Evolutionary conservation across 2,329 filamentous ascomycete genomes (phyloP).

Genomic region (Penicillium fuscoglaucum): DNA sequence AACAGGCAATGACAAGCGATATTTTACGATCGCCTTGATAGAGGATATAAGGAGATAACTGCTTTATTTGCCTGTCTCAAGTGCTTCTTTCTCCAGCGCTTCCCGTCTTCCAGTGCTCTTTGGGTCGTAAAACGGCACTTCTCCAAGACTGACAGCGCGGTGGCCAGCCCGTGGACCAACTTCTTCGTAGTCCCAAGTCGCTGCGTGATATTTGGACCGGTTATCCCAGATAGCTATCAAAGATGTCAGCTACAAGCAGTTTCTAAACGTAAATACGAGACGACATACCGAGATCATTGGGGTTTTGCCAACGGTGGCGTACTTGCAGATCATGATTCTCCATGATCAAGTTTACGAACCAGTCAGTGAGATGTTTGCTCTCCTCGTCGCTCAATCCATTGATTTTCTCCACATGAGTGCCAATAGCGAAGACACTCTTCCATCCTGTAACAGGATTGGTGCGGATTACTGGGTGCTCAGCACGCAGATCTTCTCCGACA

Average conservation of each 20-base stretch:
- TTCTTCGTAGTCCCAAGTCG: conserved; percentile 53
- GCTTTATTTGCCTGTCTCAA: conserved; percentile 13
- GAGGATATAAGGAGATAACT: background rate
- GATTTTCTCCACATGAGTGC: conserved; percentile 33
- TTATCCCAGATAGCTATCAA: conserved; percentile 52
- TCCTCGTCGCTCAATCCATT: conserved; percentile 37
- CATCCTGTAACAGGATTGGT: conserved; percentile 54
- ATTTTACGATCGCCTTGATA: background rate
- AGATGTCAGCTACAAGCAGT: background rate
- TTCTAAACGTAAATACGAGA: background rate
- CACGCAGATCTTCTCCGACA: conserved; percentile 52
- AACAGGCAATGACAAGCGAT: background rate
- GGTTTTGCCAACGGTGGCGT: conserved; percentile 37
- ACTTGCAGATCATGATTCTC: conserved; percentile 47
- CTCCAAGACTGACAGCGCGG: conserved; percentile 55
- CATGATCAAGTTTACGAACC: conserved; percentile 39
- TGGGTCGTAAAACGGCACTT: conserved; percentile 56
- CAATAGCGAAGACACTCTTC: conserved; percentile 40
- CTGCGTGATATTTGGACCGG: conserved; percentile 55
- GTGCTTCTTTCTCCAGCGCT: conserved; percentile 7
- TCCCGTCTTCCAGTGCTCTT: conserved; percentile 33
- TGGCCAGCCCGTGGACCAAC: conserved; percentile 52
- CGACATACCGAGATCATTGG: conserved; percentile 43
- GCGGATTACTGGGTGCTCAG: conserved; percentile 48
- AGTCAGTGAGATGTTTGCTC: conserved; percentile 33